phyloP scores from a whole-genome alignment of 345 rosid genomes.

The Populus tremula region DNA sequence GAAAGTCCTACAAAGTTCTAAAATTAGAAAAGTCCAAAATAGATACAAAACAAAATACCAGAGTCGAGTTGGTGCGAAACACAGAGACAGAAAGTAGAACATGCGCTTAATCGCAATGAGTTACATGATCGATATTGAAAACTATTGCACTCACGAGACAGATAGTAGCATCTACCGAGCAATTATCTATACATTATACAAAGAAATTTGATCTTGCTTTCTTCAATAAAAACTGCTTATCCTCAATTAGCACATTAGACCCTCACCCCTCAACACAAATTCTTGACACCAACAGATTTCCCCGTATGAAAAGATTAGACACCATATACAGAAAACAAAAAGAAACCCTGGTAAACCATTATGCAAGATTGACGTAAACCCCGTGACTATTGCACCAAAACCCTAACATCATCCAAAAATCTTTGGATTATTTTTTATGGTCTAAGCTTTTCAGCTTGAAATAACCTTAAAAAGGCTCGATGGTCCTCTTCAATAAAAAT shows the following conservation, averaged over 20 bases:
- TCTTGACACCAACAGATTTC: background rate
- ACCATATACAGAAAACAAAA: background rate
- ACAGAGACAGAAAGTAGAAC: background rate
- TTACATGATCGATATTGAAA: background rate
- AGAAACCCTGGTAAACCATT: background rate
- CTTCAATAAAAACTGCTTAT: background rate
- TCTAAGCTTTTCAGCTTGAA: background rate
- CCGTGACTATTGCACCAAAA: background rate
- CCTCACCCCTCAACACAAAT: background rate
- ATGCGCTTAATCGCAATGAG: background rate
- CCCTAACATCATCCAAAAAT: background rate
- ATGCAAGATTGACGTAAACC: background rate
- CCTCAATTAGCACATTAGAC: background rate
- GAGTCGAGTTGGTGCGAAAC: background rate
- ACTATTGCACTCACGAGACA: background rate
- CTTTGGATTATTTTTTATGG: background rate
- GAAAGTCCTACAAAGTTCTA: constrained; percentile 68
- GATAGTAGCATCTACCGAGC: background rate
- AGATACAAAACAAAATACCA: background rate
- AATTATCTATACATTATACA: background rate
- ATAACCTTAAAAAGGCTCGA: background rate
- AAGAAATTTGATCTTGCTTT: background rate
- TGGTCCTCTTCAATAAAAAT: background rate
- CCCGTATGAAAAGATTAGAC: background rate
- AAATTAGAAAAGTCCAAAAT: background rate